Percentiles rank a stretch among this genome's conserved stretches.
These are phyloP conservation scores for Rhynchosporium agropyri DNA, from an alignment of 2,329 filamentous ascomycete species.

Conservation along the genomic window DNA sequence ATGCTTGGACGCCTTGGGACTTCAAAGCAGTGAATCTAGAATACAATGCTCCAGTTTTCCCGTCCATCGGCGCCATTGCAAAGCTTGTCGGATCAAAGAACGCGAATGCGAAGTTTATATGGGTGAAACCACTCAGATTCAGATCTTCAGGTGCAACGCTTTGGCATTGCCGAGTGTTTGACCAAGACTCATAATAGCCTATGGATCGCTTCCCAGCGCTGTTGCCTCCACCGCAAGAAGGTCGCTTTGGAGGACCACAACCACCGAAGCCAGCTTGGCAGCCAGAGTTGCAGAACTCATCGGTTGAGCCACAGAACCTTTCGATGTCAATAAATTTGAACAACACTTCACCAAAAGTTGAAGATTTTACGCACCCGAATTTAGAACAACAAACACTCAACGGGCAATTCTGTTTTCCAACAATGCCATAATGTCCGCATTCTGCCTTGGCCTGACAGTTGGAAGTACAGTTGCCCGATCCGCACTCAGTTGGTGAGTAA, in stretches of 20 bases:
- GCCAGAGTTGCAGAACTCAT: slow-evolving; percentile 1
- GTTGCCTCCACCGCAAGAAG: slow-evolving; percentile 18
- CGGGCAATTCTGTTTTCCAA: slow-evolving; percentile 22
- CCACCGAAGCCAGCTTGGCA: slow-evolving; percentile 19
- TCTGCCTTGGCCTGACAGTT: slow-evolving; percentile 28
- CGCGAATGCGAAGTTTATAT: slow-evolving; percentile 45
- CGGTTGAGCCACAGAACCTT: slow-evolving; percentile 45
- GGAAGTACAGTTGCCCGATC: slow-evolving; percentile 31
- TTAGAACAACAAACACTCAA: slow-evolving; percentile 29
- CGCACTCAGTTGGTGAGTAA: slow-evolving; percentile 30
- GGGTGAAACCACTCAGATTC: slow-evolving; percentile 29
- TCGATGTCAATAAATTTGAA: slow-evolving; percentile 42
- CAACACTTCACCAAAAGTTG: background rate
- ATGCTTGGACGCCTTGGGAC: slow-evolving; percentile 12
- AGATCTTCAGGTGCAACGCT: slow-evolving; percentile 13
- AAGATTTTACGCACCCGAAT: slow-evolving; percentile 18
- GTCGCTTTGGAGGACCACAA: slow-evolving; percentile 9
- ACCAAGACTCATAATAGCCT: slow-evolving; percentile 16
- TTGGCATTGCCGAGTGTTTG: slow-evolving; percentile 11
- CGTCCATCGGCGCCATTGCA: slow-evolving; percentile 37
- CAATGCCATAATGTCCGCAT: slow-evolving; percentile 25
- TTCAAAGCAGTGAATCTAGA: slow-evolving; percentile 26
- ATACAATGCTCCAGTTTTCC: slow-evolving; percentile 2
- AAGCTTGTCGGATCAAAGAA: slow-evolving; percentile 45
- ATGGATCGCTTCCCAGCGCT: background rate